A percentile compares a stretch with the other conserved stretches of the same genome.
Conservation (phyloP, 306 rosid species). For the Dalbergia oliveri region DNA sequence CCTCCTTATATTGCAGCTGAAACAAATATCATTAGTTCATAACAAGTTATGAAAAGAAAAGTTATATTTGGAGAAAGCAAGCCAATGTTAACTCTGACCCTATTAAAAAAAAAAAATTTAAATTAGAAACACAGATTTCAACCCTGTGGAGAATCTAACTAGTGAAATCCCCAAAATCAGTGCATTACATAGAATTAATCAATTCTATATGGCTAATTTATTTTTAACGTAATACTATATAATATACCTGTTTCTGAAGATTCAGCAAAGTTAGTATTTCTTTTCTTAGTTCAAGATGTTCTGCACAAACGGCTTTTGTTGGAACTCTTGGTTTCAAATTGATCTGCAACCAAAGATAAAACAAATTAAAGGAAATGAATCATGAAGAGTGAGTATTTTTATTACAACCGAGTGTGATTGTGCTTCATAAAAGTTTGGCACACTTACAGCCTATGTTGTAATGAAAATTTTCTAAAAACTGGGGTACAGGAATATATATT, state of each 20-base stretch:
- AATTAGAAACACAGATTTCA: constrained; percentile 29
- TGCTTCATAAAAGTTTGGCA: not conserved
- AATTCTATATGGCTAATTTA: not conserved
- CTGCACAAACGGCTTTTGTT: constrained; percentile 94
- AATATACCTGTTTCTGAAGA: constrained; percentile 99
- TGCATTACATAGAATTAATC: constrained; percentile 21
- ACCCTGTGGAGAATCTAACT: constrained; percentile 32
- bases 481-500: no score
- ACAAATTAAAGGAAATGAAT: constrained; percentile 15
- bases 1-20: constrained; percentile 96
- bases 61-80: constrained; percentile 6
- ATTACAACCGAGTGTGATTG: not conserved
- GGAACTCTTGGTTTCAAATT: constrained; percentile 96
- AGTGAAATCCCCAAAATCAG: constrained; percentile 5
- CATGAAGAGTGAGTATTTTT: not conserved
- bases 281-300: constrained; percentile 95
- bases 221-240: not conserved
- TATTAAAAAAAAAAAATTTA: not conserved
- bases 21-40: constrained; percentile 11
- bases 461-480: no score
- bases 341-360: constrained; percentile 60
- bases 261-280: constrained; percentile 94
- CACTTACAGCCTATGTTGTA: no score
- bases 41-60: not conserved
- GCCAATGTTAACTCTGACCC: constrained; percentile 1